A percentile compares a stretch with the other conserved stretches of the same genome.
Evolutionary conservation across 768 basidiomycete species (phyloP).

Genomic region (Filobasidium floriforme): DNA sequence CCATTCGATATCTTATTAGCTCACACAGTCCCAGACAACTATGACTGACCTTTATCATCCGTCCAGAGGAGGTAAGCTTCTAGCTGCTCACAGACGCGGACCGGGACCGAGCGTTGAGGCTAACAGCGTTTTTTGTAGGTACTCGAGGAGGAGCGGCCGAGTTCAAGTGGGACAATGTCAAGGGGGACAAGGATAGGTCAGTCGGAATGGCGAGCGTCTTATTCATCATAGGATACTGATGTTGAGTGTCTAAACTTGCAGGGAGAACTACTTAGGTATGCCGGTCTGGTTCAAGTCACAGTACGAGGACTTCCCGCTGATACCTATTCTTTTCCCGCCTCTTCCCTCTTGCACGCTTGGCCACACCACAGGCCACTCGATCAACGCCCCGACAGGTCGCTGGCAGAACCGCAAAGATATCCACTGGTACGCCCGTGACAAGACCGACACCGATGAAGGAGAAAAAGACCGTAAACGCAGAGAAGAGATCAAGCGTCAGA

Average conservation of each 20-base stretch:
- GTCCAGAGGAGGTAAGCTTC: constrained; percentile 19
- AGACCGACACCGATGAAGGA: constrained; percentile 41
- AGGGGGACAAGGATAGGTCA: constrained; percentile 34
- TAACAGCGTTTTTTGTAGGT: constrained; percentile 22
- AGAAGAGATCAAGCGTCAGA: constrained; percentile 73
- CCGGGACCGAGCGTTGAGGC: too few relatives aligned
- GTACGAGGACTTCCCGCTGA: background rate
- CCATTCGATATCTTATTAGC: background rate
- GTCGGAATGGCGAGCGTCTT: background rate
- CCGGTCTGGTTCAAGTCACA: background rate
- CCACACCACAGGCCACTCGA: constrained; percentile 56
- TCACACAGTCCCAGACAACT: background rate
- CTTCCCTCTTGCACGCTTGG: background rate
- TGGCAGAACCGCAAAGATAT: constrained; percentile 98
- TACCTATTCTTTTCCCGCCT: background rate
- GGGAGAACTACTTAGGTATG: constrained; percentile 71
- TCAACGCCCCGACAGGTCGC: constrained; percentile 88
- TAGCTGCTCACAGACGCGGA: background rate
- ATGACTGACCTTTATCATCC: constrained; percentile 13
- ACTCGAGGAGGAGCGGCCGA: constrained; percentile 42
- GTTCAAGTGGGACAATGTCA: constrained; percentile 40
- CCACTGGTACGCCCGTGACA: constrained; percentile 84
- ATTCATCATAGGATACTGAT: background rate
- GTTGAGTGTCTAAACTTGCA: background rate
- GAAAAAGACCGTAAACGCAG: constrained; percentile 39